Conservation (phyloP, 2,329 filamentous ascomycete genomes). For the Aureobasidium lini region DNA sequence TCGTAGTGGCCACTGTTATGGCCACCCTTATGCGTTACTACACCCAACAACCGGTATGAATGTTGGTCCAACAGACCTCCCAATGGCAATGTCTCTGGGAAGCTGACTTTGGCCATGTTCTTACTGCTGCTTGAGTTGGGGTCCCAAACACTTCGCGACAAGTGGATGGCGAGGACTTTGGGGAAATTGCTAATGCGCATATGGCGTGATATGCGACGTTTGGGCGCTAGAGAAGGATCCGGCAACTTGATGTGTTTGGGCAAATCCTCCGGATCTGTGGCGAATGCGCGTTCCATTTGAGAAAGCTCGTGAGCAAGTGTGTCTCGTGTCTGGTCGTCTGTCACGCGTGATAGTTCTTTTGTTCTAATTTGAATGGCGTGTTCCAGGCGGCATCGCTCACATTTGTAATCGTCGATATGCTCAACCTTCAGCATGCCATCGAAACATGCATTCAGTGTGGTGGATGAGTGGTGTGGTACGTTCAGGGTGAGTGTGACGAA, state of each 20-base stretch:
- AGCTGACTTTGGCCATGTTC: constrained; percentile 88
- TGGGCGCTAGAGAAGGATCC: constrained; percentile 65
- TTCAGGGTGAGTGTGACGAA: constrained; percentile 91
- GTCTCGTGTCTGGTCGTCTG: constrained; percentile 31
- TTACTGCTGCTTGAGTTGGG: constrained; percentile 66
- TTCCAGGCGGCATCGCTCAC: constrained; percentile 82
- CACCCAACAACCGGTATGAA: constrained; percentile 74
- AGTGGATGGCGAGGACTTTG: constrained; percentile 81
- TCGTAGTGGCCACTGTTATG: constrained; percentile 98
- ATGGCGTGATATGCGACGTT: constrained; percentile 76
- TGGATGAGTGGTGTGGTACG: constrained; percentile 72
- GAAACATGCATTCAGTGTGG: constrained; percentile 79
- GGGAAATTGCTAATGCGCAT: constrained; percentile 83
- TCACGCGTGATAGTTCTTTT: constrained; percentile 35
- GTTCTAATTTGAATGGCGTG: constrained; percentile 60
- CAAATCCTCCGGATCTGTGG: constrained; percentile 71
- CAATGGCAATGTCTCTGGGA: constrained; percentile 77
- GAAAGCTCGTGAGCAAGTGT: constrained; percentile 52
- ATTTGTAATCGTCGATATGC: constrained; percentile 94
- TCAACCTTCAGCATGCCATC: constrained; percentile 92
- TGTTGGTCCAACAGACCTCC: constrained; percentile 71
- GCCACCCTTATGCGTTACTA: constrained; percentile 90
- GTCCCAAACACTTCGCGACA: constrained; percentile 90
- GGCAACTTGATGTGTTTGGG: constrained; percentile 68
- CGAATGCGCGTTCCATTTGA: constrained; percentile 61